phyloP scores from a whole-genome alignment of 768 basidiomycete species.

The Coprinopsis strossmayeri region DNA sequence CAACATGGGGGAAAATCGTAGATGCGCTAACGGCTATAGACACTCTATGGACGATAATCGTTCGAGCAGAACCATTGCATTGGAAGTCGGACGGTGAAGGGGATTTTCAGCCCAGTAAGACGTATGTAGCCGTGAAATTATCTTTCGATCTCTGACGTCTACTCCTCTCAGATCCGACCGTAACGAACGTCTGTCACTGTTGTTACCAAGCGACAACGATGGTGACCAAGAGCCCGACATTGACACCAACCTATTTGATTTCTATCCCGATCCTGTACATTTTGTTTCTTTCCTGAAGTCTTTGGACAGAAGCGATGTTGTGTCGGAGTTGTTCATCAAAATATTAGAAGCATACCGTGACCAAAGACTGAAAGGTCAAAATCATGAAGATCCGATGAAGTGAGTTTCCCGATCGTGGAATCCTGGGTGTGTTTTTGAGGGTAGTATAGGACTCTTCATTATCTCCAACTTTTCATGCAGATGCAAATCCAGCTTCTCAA shows the following conservation, averaged over 20 bases:
- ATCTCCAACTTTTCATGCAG: slow-evolving; percentile 75
- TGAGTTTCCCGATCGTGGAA: slow-evolving; percentile 19
- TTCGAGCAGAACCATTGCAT: slow-evolving; percentile 39
- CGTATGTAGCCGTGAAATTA: slow-evolving; percentile 29
- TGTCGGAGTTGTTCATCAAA: slow-evolving; percentile 66
- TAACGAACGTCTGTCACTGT: slow-evolving; percentile 28
- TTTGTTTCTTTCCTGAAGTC: slow-evolving; percentile 61
- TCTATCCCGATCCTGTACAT: slow-evolving; percentile 72
- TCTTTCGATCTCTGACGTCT: slow-evolving; percentile 1
- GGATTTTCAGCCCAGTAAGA: slow-evolving; percentile 32
- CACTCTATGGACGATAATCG: slow-evolving; percentile 51
- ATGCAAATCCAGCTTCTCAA: slow-evolving; percentile 68
- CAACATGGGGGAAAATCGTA: slow-evolving; percentile 72
- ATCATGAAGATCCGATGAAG: slow-evolving; percentile 50
- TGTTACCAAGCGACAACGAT: slow-evolving; percentile 45
- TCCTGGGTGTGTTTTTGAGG: neutral
- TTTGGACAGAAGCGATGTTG: slow-evolving; percentile 62
- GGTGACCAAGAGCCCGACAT: slow-evolving; percentile 36
- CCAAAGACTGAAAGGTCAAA: slow-evolving; percentile 25
- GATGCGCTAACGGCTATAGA: slow-evolving; percentile 42
- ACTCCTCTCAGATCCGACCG: slow-evolving; percentile 19
- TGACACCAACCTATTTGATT: slow-evolving; percentile 51
- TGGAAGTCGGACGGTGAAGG: slow-evolving; percentile 58
- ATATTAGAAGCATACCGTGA: slow-evolving; percentile 66
- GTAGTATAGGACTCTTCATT: slow-evolving; percentile 51